Percentiles rank a stretch among this genome's conserved stretches.
Evolutionary conservation across 2,329 filamentous ascomycete species (phyloP).

Genomic region (Pseudophaeomoniella oleicola): DNA sequence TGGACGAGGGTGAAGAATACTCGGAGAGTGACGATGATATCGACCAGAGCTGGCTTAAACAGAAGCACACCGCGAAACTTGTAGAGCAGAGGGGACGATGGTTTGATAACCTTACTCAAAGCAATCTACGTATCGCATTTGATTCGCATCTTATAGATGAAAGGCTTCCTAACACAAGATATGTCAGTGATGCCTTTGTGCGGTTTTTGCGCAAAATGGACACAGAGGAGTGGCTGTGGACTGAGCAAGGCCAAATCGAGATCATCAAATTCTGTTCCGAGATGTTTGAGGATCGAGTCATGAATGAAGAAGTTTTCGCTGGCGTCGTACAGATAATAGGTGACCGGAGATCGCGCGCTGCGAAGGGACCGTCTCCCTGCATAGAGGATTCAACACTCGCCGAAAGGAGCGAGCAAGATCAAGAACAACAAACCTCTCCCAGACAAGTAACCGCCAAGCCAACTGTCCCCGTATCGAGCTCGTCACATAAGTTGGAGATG

Average conservation of each 20-base stretch:
- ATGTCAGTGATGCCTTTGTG: conserved; percentile 11
- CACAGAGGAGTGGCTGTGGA: background rate
- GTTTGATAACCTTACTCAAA: conserved; percentile 5
- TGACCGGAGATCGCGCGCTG: background rate
- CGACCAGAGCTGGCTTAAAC: conserved; percentile 10
- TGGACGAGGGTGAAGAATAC: conserved; percentile 8
- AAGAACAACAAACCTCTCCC: no score
- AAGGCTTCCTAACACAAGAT: conserved; percentile 8
- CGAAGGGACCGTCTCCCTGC: background rate
- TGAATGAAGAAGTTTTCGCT: background rate
- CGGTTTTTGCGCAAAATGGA: conserved; percentile 11
- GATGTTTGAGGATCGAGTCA: background rate
- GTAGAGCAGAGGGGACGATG: conserved; percentile 8
- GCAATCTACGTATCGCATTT: conserved; percentile 10
- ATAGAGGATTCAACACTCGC: background rate
- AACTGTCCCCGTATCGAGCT: no score
- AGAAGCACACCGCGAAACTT: conserved; percentile 10
- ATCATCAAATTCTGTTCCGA: background rate
- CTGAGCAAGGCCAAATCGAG: background rate
- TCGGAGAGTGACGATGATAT: conserved; percentile 13
- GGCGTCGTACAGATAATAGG: background rate
- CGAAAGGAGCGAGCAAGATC: background rate
- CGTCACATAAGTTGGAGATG: no score
- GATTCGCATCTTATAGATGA: conserved; percentile 11
- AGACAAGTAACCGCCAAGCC: no score